phyloP scores from a whole-genome alignment of 177 flowering plant genomes.

The Vitis hybrid region DNA sequence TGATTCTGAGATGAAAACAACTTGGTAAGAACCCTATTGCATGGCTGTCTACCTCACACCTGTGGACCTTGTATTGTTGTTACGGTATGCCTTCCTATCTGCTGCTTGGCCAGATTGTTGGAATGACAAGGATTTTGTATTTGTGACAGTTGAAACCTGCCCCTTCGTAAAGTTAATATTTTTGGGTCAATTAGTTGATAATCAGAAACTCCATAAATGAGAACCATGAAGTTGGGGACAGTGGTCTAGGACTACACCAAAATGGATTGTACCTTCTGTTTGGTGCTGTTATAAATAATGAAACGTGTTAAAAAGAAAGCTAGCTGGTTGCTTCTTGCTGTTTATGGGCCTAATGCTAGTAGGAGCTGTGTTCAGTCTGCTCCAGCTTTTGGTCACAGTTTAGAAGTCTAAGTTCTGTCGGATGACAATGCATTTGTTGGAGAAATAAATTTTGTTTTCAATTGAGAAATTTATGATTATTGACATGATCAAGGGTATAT shows the following conservation, averaged over 20 bases:
- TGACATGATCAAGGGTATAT: no score
- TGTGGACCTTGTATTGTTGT: no score
- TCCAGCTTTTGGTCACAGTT: not conserved
- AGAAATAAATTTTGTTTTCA: not conserved
- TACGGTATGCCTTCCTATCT: no score
- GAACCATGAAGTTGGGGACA: not conserved
- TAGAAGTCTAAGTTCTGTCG: not conserved
- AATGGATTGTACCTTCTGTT: not conserved
- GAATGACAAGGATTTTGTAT: no score
- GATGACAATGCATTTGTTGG: not conserved
- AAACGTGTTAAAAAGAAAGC: not conserved
- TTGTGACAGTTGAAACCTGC: no score
- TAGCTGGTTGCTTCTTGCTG: not conserved
- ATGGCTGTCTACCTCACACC: no score
- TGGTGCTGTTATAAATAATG: not conserved
- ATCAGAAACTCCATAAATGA: not conserved
- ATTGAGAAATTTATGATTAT: not conserved
- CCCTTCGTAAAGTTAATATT: no score
- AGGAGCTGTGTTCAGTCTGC: not conserved
- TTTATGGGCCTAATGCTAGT: not conserved
- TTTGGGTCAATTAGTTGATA: not conserved
- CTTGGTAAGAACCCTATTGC: no score
- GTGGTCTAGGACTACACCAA: not conserved
- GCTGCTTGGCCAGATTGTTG: no score
- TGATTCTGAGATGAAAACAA: no score